Evolutionary conservation across 192 early-diverging fungal genomes (phyloP).

Genomic region (Dimargaris xerosporica): DNA sequence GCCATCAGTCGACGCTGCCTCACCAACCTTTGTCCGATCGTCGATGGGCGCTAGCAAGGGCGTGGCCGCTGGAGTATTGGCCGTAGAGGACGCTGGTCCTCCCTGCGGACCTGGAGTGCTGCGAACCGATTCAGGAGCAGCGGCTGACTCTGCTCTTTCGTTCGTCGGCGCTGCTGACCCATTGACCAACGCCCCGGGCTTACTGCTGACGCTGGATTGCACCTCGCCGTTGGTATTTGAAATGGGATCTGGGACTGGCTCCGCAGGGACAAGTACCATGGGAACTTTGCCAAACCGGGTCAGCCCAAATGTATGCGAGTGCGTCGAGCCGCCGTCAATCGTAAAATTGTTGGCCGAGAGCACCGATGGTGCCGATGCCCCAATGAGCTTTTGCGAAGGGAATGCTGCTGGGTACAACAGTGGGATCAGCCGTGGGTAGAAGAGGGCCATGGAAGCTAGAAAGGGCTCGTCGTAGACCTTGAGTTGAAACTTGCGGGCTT

Average conservation of each 20-base stretch:
- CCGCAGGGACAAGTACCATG: neutral
- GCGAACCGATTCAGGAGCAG: neutral
- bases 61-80: slow-evolving; percentile 4
- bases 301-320: neutral
- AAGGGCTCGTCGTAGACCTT: slow-evolving; percentile 81
- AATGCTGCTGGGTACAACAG: neutral
- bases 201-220: neutral
- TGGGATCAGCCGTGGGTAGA: slow-evolving; percentile 24
- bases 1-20: neutral
- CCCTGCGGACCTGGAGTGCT: neutral
- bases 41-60: neutral
- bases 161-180: neutral
- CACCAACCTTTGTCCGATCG: neutral
- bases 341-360: slow-evolving; percentile 1
- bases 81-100: neutral
- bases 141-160: neutral
- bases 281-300: slow-evolving; percentile 11
- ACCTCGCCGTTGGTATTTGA: neutral
- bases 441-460: slow-evolving; percentile 54
- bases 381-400: neutral
- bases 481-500: slow-evolving; percentile 56
- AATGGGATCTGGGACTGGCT: neutral
- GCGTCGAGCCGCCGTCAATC: neutral
- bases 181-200: too few relatives aligned
- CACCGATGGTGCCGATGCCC: neutral